Conservation (phyloP, 1,284 basidiomycete genomes). For the Cryptococcus jaspeensis region DNA sequence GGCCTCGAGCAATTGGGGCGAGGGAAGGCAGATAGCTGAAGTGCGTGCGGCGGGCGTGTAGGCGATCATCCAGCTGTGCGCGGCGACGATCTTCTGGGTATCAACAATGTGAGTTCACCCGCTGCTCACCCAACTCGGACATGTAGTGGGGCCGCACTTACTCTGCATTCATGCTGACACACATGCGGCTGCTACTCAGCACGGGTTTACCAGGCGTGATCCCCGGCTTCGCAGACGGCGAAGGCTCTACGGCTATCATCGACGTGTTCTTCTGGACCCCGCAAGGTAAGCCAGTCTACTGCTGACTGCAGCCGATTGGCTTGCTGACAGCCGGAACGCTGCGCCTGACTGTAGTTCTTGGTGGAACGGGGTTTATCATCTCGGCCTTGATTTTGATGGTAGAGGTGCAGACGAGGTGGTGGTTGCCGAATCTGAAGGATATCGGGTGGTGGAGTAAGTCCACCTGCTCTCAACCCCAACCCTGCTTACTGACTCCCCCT, state of each 20-base stretch:
- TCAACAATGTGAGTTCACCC: conserved; percentile 53
- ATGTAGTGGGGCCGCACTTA: no score
- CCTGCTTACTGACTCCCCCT: not conserved
- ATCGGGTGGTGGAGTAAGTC: conserved; percentile 59
- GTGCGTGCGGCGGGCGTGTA: no score
- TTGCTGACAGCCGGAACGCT: not conserved
- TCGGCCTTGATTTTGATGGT: conserved; percentile 59
- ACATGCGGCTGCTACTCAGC: conserved; percentile 3
- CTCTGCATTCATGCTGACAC: not conserved
- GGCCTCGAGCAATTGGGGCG: not conserved
- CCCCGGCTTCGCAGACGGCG: conserved; percentile 49
- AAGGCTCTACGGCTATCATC: conserved; percentile 33
- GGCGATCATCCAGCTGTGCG: conserved; percentile 57
- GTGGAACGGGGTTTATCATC: conserved; percentile 60
- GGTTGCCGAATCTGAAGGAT: conserved; percentile 40
- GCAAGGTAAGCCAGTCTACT: conserved; percentile 32
- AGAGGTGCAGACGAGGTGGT: conserved; percentile 61
- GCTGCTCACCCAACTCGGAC: no score
- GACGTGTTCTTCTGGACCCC: conserved; percentile 57
- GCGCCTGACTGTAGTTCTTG: conserved; percentile 53
- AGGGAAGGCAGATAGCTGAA: no score
- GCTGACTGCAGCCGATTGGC: no score
- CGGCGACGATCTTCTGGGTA: conserved; percentile 62
- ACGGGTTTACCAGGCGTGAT: conserved; percentile 60
- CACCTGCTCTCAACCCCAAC: not conserved